These are phyloP conservation scores for Neoarthrinium moseri DNA, from an alignment of 2,329 filamentous ascomycete species.

Conservation along the genomic window DNA sequence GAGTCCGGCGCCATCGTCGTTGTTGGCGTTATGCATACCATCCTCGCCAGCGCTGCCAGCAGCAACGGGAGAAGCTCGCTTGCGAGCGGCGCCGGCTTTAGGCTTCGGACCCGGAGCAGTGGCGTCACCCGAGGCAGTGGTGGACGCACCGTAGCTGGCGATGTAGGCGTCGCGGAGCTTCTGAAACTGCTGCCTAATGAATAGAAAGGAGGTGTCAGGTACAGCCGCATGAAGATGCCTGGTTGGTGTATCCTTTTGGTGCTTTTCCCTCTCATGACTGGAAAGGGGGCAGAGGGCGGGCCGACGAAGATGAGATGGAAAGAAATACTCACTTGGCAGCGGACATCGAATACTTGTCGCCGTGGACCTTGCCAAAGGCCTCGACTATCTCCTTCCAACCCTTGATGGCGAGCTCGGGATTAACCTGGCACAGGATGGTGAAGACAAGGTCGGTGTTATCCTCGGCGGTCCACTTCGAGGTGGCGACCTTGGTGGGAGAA, in stretches of 20 bases:
- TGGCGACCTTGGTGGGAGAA: neutral
- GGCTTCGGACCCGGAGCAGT: neutral
- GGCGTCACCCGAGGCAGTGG: neutral
- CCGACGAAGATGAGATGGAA: neutral
- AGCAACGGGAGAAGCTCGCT: too few species aligned
- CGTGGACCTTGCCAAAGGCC: neutral
- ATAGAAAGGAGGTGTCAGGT: neutral
- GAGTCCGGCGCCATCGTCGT: neutral
- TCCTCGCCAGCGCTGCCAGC: neutral
- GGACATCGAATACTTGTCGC: neutral
- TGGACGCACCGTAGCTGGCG: neutral
- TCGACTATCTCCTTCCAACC: conserved; percentile 1
- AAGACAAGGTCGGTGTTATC: conserved; percentile 2
- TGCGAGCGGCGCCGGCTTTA: too few species aligned
- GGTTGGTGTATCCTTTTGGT: too few species aligned
- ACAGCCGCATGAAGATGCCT: too few species aligned
- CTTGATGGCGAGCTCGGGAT: neutral
- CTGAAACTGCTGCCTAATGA: neutral
- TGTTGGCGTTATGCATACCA: neutral
- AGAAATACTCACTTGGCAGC: neutral
- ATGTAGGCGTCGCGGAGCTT: too few species aligned
- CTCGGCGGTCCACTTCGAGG: conserved; percentile 1
- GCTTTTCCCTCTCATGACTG: neutral
- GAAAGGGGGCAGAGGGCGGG: too few species aligned
- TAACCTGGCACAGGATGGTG: neutral